Conservation (phyloP, 2,329 filamentous ascomycete genomes). For the Mollisiaceae sp. region DNA sequence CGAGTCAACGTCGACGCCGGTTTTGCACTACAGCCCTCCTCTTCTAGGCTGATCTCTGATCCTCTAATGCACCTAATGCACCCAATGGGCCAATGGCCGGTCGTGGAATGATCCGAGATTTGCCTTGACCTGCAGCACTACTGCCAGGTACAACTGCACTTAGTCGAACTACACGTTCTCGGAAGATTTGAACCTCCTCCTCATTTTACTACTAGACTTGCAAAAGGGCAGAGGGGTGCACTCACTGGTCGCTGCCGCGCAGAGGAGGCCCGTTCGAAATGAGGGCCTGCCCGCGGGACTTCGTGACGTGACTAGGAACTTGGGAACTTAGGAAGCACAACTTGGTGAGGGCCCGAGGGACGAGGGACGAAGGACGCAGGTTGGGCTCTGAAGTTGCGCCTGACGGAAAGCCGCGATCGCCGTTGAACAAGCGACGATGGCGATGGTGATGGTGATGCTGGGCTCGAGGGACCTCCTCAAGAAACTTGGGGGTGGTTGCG, state of each 20-base stretch:
- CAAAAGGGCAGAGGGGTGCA: conserved; percentile 13
- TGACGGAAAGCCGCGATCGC: not conserved
- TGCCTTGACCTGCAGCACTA: conserved; percentile 16
- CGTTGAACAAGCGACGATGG: not conserved
- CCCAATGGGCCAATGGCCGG: conserved; percentile 10
- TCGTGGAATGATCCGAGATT: conserved; percentile 32
- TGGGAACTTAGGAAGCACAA: too few relatives aligned
- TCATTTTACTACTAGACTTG: conserved; percentile 18
- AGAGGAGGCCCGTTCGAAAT: conserved; percentile 16
- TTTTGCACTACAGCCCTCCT: conserved; percentile 2
- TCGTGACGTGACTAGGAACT: not conserved
- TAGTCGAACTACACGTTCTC: conserved; percentile 5
- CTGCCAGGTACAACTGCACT: not conserved
- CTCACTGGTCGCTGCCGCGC: conserved; percentile 3
- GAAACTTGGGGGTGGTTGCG: not conserved
- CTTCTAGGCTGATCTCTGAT: not conserved
- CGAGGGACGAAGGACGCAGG: not conserved
- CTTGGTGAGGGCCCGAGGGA: not conserved
- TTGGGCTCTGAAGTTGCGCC: not conserved
- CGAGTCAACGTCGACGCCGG: not conserved
- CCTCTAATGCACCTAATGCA: not conserved
- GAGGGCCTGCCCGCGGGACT: conserved; percentile 2
- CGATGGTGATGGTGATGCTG: not conserved
- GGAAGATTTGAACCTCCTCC: conserved; percentile 19
- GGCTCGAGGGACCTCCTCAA: too few relatives aligned